Evolutionary conservation across 2,329 filamentous ascomycete species (phyloP), one percentile per base, ranked within the genome.

Genomic region (Nectriaceae sp.): DNA sequence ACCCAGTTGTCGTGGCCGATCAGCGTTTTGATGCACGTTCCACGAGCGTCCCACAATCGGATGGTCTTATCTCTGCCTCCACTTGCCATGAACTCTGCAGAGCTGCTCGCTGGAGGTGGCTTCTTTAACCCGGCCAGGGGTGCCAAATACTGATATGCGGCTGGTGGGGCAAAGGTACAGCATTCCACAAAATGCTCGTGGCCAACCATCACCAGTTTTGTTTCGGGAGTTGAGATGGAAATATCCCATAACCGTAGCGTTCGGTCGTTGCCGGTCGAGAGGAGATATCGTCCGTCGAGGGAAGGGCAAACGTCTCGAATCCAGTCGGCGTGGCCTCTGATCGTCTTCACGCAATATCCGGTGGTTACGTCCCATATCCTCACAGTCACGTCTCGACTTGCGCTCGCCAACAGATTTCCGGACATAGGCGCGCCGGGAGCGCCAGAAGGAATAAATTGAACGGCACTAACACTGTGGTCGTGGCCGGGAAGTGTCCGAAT

Each of bases 1-100:
- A 97, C 84, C 93, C 93, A 97, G 66, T 97, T 97, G 67, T 97
- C 92, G 66, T 97, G 93, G 2, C 93, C 93, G 1, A 84, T 74
- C 2, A 97, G 76, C 0, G 88, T 94, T 67, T 90, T 93, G 65
- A 97, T 84, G 55, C 90, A 83, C 11, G 87, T 90, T 24, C 93
- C 93, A 45, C 90, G 82, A 11, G 86, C 81, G 66, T 96, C 90
- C 90, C 92, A 97, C 5, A 97, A 73, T 61, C 86, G 87, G 65
- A 97, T 96, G 0, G 86, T 88, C 75, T 96, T 97, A 70, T 97
- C 93, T 67, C 93, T 79, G 8, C 88, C 88, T 10, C 90, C 93
- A 0, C 92, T 96, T 0, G 92, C 93, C 65, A 96, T 81, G 65
- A 90, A 97, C 65, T 97, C 93, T 4, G 89, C 90, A 0, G 86